Percentiles rank a stretch among this genome's conserved stretches.
Conservation (phyloP, 2,329 filamentous ascomycete genomes). For the Fulvia fulva region DNA sequence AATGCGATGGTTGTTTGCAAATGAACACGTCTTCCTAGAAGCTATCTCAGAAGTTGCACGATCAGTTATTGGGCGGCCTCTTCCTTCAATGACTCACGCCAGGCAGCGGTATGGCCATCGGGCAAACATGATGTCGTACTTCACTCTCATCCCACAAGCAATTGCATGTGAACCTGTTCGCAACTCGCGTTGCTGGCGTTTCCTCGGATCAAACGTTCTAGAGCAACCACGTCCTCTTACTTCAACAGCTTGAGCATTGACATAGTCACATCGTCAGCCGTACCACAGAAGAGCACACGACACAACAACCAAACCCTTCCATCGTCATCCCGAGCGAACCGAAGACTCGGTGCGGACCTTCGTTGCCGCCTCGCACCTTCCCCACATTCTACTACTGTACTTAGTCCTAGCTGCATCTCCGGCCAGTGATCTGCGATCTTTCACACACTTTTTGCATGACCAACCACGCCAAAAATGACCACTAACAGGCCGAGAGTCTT, state of each 20-base stretch:
- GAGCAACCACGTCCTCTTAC: background rate
- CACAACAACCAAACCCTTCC: background rate
- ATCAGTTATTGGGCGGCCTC: background rate
- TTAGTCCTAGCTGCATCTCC: background rate
- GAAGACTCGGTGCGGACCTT: background rate
- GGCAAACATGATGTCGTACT: background rate
- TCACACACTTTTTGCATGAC: background rate
- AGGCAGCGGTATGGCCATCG: background rate
- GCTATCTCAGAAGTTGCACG: background rate
- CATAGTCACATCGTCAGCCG: background rate
- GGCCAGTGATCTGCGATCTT: background rate
- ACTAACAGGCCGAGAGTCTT: slow-evolving; percentile 38
- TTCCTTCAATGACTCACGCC: background rate
- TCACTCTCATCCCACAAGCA: background rate
- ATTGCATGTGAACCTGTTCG: background rate
- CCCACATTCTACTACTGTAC: background rate
- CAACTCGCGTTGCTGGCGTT: background rate
- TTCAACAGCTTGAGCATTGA: background rate
- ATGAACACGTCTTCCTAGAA: too few species aligned
- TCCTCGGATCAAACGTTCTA: background rate
- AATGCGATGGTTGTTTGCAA: too few species aligned
- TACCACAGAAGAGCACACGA: background rate
- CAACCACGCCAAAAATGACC: background rate
- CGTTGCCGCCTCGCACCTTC: background rate
- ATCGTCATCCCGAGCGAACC: background rate